Evolutionary conservation across 345 rosid genomes (phyloP).

Genomic region (thale cress (Arabidopsis thaliana)): TAIR10.1 NC_003075.7:13320001-13320500

Average conservation of each 20-base stretch:
- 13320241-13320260: conserved; percentile 27
- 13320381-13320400: neutral
- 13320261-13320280: conserved; percentile 76
- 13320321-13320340: conserved; percentile 62
- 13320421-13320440: neutral
- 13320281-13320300: conserved; percentile 52
- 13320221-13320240: neutral
- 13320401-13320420: neutral
- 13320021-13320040: conserved; percentile 2
- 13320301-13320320: conserved; percentile 48
- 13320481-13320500: conserved; percentile 70
- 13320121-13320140: conserved; percentile 22
- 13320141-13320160: conserved; percentile 30
- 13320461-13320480: conserved; percentile 62
- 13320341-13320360: conserved; percentile 59
- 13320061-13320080: neutral
- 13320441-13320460: conserved; percentile 63
- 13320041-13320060: conserved; percentile 15
- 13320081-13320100: conserved; percentile 21
- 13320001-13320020: conserved; percentile 7
- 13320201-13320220: conserved; percentile 9
- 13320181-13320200: neutral
- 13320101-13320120: conserved; percentile 7
- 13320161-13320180: conserved; percentile 22
- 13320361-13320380: neutral